A percentile compares a stretch with the other conserved stretches of the same genome.
Evolutionary conservation across 768 basidiomycete species (phyloP).

Genomic region (Boletus insuetus): DNA sequence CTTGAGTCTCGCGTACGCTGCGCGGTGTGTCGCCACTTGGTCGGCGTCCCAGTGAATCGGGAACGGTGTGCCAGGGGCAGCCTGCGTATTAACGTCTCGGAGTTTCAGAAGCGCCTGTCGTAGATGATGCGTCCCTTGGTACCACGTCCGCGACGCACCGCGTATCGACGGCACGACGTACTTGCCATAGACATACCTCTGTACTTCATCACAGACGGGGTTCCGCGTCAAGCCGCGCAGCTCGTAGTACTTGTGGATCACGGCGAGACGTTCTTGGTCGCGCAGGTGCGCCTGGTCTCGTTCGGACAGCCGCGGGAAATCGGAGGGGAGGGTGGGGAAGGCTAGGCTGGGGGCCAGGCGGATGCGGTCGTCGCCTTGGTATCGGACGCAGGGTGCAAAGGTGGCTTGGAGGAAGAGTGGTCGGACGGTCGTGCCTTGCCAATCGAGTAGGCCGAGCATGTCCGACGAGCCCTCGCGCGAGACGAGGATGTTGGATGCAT

Average conservation of each 20-base stretch:
- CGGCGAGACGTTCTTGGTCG: slow-evolving; percentile 1
- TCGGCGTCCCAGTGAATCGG: neutral
- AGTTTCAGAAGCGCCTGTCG: neutral
- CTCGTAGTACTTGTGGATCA: slow-evolving; percentile 7
- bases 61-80: neutral
- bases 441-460: slow-evolving; percentile 14
- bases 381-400: slow-evolving; percentile 2
- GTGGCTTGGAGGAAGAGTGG: slow-evolving; percentile 14
- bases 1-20: neutral
- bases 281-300: neutral
- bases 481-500: slow-evolving; percentile 14
- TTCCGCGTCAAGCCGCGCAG: neutral
- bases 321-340: neutral
- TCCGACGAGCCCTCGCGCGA: neutral
- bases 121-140: neutral
- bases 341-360: neutral
- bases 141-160: slow-evolving; percentile 1
- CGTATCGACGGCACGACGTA: neutral
- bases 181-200: neutral
- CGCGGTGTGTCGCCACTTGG: neutral
- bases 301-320: neutral
- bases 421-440: slow-evolving; percentile 13
- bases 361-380: slow-evolving; percentile 5
- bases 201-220: neutral
- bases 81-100: neutral